Conservation (phyloP, 163 green algal genomes). For the Scenedesmus sp. region DNA sequence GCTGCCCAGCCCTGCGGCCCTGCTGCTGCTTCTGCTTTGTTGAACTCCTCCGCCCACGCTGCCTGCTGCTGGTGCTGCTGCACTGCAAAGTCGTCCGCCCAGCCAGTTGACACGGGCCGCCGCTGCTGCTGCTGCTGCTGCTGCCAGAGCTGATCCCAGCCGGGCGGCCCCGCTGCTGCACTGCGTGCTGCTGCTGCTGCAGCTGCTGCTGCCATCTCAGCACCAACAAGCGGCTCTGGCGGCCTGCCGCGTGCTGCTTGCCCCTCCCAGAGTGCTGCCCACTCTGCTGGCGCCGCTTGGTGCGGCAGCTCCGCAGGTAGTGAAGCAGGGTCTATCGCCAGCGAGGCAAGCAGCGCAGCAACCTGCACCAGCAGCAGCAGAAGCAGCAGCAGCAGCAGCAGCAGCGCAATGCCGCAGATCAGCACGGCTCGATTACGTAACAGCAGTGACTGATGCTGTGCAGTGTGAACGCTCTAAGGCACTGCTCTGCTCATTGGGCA, state of each 20-base stretch:
- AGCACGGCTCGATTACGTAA: too few relatives aligned
- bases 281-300: constrained; percentile 40
- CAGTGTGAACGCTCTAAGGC: not conserved
- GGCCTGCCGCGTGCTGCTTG: constrained; percentile 34
- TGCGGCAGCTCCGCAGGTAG: constrained; percentile 66
- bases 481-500: not conserved
- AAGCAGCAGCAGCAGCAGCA: not conserved
- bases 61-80: constrained; percentile 56
- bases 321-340: constrained; percentile 81
- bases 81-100: constrained; percentile 68
- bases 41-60: constrained; percentile 70
- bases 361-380: constrained; percentile 72
- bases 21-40: not conserved
- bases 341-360: constrained; percentile 79
- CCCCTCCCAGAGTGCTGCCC: constrained; percentile 38
- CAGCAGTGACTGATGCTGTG: not conserved
- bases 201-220: constrained; percentile 58
- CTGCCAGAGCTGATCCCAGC: constrained; percentile 71
- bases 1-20: constrained; percentile 60
- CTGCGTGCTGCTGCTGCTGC: constrained; percentile 42
- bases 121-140: constrained; percentile 51
- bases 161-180: constrained; percentile 18
- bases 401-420: not conserved
- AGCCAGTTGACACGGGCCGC: constrained; percentile 55
- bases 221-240: constrained; percentile 19